Percentiles rank a stretch among this genome's conserved stretches.
Evolutionary conservation across 257 asterid species (phyloP).

Genomic region (Paraleonurus japonicus): DNA sequence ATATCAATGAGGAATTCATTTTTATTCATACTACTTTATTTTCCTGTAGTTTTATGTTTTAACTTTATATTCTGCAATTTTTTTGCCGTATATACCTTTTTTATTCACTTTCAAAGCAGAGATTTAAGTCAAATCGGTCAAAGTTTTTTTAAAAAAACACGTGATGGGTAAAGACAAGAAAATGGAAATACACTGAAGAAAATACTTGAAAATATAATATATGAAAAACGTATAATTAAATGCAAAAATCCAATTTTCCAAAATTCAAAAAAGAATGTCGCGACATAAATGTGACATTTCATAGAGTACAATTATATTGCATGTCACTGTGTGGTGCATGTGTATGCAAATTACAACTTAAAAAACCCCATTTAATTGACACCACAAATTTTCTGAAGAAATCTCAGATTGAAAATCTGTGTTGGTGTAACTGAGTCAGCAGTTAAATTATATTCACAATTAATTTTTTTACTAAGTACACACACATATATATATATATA

Average conservation of each 20-base stretch:
- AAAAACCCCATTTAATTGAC: not conserved
- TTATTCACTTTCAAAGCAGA: not conserved
- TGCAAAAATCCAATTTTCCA: not conserved
- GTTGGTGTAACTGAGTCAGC: no score
- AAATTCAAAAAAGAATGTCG: not conserved
- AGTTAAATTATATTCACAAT: no score
- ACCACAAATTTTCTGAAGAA: not conserved
- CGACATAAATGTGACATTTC: not conserved
- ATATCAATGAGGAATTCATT: not conserved
- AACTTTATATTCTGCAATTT: not conserved
- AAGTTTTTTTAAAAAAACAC: not conserved
- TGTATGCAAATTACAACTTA: not conserved
- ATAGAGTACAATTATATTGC: not conserved
- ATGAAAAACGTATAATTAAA: not conserved
- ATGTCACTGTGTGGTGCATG: not conserved
- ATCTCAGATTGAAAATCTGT: not conserved
- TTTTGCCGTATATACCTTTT: not conserved
- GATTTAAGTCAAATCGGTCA: not conserved
- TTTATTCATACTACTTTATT: no score
- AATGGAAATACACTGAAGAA: not conserved
- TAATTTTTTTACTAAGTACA: no score
- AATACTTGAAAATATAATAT: not conserved
- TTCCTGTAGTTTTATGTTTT: not conserved
- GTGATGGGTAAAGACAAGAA: not conserved
- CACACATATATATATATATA: no score